phyloP scores from a whole-genome alignment of 257 asterid species.

The Solanum arcanum region DNA sequence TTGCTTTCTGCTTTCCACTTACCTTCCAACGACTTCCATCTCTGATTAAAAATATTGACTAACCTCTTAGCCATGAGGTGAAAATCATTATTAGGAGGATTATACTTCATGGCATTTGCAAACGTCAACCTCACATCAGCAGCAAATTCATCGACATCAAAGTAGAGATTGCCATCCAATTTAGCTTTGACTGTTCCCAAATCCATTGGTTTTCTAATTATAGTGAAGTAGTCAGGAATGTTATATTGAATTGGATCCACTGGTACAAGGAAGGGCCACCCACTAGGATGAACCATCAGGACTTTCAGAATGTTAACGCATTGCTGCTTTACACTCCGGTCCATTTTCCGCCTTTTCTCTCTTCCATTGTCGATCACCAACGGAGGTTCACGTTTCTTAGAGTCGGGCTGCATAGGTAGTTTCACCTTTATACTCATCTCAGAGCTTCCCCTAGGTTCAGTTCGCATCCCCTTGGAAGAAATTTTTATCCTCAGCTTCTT shows the following conservation, averaged over 20 bases:
- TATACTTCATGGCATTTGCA: slow-evolving; percentile 62
- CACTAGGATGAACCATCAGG: slow-evolving; percentile 32
- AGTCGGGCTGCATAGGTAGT: slow-evolving; percentile 8
- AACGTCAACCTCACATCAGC: slow-evolving; percentile 66
- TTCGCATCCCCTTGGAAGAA: slow-evolving; percentile 19
- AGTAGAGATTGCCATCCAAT: slow-evolving; percentile 39
- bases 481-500: slow-evolving; percentile 40
- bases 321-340: slow-evolving; percentile 30
- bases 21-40: slow-evolving; percentile 42
- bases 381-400: slow-evolving; percentile 42
- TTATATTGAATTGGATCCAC: slow-evolving; percentile 63
- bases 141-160: slow-evolving; percentile 46
- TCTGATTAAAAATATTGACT: slow-evolving; percentile 27
- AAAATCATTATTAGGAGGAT: slow-evolving; percentile 39
- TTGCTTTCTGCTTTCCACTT: slow-evolving; percentile 20
- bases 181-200: slow-evolving; percentile 58
- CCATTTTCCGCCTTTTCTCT: slow-evolving; percentile 47
- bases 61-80: slow-evolving; percentile 46
- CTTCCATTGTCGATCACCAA: slow-evolving; percentile 14
- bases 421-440: slow-evolving; percentile 9
- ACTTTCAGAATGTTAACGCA: slow-evolving; percentile 36
- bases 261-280: slow-evolving; percentile 39
- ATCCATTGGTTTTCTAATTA: slow-evolving; percentile 73
- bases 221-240: slow-evolving; percentile 65
- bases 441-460: slow-evolving; percentile 15